Percentiles rank a stretch among this genome's conserved stretches.
These are phyloP conservation scores for Ascochyta viciae-villosae DNA, from an alignment of 2,329 filamentous ascomycete genomes.

Conservation along the genomic window DNA sequence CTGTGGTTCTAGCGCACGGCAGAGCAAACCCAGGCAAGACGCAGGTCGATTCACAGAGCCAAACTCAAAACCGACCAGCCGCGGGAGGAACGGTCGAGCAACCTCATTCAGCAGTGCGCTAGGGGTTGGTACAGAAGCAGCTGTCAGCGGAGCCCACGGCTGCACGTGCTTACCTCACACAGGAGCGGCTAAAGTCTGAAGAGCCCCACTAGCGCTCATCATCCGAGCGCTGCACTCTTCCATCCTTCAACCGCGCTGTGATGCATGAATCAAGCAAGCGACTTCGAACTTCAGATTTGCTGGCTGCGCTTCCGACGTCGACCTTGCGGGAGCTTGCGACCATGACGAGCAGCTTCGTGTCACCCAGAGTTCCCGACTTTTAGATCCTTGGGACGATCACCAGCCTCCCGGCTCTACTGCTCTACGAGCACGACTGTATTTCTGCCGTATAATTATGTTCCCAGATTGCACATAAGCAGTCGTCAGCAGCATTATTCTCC, in stretches of 20 bases:
- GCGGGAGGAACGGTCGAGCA: conserved; percentile 9
- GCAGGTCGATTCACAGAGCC: conserved; percentile 2
- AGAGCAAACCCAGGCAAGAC: conserved; percentile 2
- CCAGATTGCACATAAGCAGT: not conserved
- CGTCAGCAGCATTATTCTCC: not conserved
- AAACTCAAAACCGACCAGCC: conserved; percentile 2
- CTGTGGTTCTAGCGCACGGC: conserved; percentile 5
- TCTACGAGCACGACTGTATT: not conserved
- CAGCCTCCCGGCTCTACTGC: not conserved
- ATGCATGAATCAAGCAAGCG: conserved; percentile 1
- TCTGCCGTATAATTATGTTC: not conserved
- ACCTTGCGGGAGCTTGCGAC: not conserved
- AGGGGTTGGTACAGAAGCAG: conserved; percentile 2
- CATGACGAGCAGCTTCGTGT: not conserved
- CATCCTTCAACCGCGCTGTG: not conserved
- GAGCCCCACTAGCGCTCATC: not conserved
- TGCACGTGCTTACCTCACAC: conserved; percentile 2
- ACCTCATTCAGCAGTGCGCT: conserved; percentile 4
- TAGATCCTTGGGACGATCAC: conserved; percentile 8
- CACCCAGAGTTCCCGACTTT: not conserved
- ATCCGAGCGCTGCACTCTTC: conserved; percentile 1
- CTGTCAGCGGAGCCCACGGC: conserved; percentile 1
- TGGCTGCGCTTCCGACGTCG: not conserved
- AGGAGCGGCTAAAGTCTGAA: conserved; percentile 7
- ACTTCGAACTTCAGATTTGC: not conserved